Conservation (phyloP, 306 rosid genomes). For the Vachellia collinsii region DNA sequence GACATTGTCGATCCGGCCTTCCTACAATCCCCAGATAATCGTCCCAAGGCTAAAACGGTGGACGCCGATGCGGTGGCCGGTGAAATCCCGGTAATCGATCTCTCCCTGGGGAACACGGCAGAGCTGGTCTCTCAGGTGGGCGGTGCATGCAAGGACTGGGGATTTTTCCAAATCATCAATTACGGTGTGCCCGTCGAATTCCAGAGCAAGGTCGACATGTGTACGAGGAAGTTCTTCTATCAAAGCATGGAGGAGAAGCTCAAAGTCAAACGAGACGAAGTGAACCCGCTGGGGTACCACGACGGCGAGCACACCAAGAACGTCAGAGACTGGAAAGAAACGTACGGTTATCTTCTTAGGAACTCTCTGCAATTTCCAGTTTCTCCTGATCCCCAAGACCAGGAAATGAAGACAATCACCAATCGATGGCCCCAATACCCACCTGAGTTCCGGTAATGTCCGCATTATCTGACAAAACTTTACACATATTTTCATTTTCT, state of each 20-base stretch:
- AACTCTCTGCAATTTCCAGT: slow-evolving; percentile 52
- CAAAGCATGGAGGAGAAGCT: slow-evolving; percentile 42
- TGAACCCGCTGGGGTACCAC: slow-evolving; percentile 46
- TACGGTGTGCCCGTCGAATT: slow-evolving; percentile 67
- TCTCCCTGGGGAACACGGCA: slow-evolving; percentile 1
- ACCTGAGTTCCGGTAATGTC: slow-evolving; percentile 55
- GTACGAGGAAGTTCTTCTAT: slow-evolving; percentile 57
- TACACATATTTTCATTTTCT: neutral
- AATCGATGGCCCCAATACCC: slow-evolving; percentile 61
- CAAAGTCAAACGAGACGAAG: slow-evolving; percentile 57
- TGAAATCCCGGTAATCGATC: slow-evolving; percentile 29
- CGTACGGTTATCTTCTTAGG: slow-evolving; percentile 67
- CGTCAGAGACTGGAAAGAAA: slow-evolving; percentile 86
- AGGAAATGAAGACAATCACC: slow-evolving; percentile 39
- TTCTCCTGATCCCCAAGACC: slow-evolving; percentile 51
- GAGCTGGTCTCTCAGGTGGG: slow-evolving; percentile 52
- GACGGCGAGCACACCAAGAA: slow-evolving; percentile 74
- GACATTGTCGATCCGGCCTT: slow-evolving; percentile 49
- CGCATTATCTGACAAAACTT: neutral
- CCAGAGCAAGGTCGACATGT: slow-evolving; percentile 38
- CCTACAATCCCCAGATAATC: slow-evolving; percentile 65
- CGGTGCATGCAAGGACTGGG: slow-evolving; percentile 73
- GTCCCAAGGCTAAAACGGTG: slow-evolving; percentile 44
- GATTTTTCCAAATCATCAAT: slow-evolving; percentile 78
- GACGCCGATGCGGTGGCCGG: slow-evolving; percentile 16